These are phyloP conservation scores for Colletotrichum karsti DNA, from an alignment of 2,329 filamentous ascomycete genomes.

Conservation along the genomic window DNA sequence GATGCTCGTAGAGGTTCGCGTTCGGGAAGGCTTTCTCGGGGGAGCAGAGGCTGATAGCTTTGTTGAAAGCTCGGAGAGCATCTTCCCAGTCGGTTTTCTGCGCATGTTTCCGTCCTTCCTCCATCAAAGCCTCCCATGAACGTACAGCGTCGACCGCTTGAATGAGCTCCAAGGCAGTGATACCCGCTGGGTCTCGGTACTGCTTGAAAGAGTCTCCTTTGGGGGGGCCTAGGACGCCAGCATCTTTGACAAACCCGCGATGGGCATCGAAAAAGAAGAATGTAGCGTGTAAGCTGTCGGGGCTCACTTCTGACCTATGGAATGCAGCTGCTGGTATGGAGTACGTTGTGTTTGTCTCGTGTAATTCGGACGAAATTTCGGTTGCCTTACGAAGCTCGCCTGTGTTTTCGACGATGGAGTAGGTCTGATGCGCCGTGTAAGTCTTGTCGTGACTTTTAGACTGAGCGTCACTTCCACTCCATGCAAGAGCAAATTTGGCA, in stretches of 20 bases:
- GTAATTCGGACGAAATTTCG: neutral
- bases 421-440: slow-evolving; percentile 36
- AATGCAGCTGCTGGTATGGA: slow-evolving; percentile 38
- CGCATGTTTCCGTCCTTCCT: no score
- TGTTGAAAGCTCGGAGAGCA: no score
- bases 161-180: slow-evolving; percentile 30
- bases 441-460: slow-evolving; percentile 21
- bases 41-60: no score
- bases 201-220: slow-evolving; percentile 32
- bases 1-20: no score
- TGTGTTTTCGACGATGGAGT: slow-evolving; percentile 37
- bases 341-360: slow-evolving; percentile 36
- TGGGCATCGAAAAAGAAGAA: slow-evolving; percentile 45
- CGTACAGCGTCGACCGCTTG: slow-evolving; percentile 29
- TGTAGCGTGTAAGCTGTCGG: slow-evolving; percentile 40
- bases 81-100: no score
- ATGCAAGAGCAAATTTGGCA: slow-evolving; percentile 37
- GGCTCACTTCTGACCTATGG: slow-evolving; percentile 39
- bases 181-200: slow-evolving; percentile 31
- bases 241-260: slow-evolving; percentile 40
- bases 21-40: no score
- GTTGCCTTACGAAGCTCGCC: slow-evolving; percentile 30
- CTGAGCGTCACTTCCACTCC: slow-evolving; percentile 38
- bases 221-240: slow-evolving; percentile 40
- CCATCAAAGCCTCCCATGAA: no score